These are phyloP conservation scores for Gossypium arboreum DNA, from an alignment of 345 rosid genomes.

Conservation along the genomic window DNA sequence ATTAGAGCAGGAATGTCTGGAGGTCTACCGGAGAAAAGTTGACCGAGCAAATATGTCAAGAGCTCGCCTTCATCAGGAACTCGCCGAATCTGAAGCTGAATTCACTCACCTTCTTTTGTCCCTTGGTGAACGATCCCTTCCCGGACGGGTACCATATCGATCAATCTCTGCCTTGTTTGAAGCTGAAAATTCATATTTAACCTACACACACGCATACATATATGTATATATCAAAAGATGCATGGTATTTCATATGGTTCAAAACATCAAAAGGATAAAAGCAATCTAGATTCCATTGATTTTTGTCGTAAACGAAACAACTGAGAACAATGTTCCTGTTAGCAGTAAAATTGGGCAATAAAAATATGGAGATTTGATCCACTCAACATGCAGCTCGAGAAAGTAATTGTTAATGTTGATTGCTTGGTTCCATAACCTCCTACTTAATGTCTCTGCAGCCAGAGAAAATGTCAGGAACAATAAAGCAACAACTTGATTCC, in stretches of 20 bases:
- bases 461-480: conserved; percentile 78
- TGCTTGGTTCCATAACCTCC: not conserved
- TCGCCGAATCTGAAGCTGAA: conserved; percentile 97
- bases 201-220: not conserved
- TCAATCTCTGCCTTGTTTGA: conserved; percentile 18
- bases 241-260: not conserved
- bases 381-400: not conserved
- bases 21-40: conserved; percentile 90
- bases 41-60: conserved; percentile 89
- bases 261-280: not conserved
- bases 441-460: conserved; percentile 49
- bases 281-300: not conserved
- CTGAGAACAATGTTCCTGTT: not conserved
- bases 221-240: not conserved
- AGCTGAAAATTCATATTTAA: conserved; percentile 5
- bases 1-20: conserved; percentile 85
- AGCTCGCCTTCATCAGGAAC: conserved; percentile 92
- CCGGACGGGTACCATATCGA: conserved; percentile 71
- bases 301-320: not conserved
- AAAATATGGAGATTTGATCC: not conserved
- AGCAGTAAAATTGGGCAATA: not conserved
- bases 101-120: conserved; percentile 91
- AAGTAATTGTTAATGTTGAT: conserved; percentile 1
- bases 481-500: conserved; percentile 85
- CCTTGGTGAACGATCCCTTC: conserved; percentile 90